phyloP scores from a whole-genome alignment of 2,329 filamentous ascomycete species.

The Pezicula neosporulosa region DNA sequence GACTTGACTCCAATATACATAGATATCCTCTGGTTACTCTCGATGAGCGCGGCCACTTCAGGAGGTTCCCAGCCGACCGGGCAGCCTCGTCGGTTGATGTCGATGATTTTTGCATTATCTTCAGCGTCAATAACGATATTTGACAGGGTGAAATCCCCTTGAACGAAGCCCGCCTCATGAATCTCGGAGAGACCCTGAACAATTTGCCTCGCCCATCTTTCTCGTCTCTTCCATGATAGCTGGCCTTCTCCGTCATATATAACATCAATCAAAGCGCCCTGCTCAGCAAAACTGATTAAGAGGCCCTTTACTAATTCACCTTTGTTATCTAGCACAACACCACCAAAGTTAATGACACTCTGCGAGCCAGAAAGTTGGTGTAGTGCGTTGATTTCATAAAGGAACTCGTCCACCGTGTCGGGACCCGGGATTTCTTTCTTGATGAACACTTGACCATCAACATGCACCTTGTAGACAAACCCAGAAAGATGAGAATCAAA shows the following conservation, averaged over 20 bases:
- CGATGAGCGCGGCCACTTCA: constrained; percentile 80
- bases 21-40: constrained; percentile 83
- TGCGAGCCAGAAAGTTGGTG: constrained; percentile 68
- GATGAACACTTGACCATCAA: constrained; percentile 69
- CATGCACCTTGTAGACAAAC: constrained; percentile 90
- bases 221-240: constrained; percentile 66
- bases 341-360: constrained; percentile 82
- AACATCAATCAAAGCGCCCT: constrained; percentile 85
- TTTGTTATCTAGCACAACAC: constrained; percentile 79
- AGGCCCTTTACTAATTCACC: constrained; percentile 77
- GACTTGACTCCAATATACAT: constrained; percentile 99
- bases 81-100: constrained; percentile 96
- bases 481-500: constrained; percentile 95
- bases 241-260: constrained; percentile 72
- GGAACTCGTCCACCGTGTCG: constrained; percentile 91
- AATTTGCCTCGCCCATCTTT: constrained; percentile 89
- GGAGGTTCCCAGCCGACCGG: constrained; percentile 97
- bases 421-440: constrained; percentile 98
- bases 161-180: constrained; percentile 93
- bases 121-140: constrained; percentile 90
- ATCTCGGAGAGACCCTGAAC: constrained; percentile 86
- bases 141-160: constrained; percentile 94
- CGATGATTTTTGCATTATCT: constrained; percentile 92
- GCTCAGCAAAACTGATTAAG: constrained; percentile 81
- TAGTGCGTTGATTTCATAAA: constrained; percentile 97